Evolutionary conservation across 2,329 filamentous ascomycete genomes (phyloP).

Genomic region (Trichoderma semiorbis): DNA sequence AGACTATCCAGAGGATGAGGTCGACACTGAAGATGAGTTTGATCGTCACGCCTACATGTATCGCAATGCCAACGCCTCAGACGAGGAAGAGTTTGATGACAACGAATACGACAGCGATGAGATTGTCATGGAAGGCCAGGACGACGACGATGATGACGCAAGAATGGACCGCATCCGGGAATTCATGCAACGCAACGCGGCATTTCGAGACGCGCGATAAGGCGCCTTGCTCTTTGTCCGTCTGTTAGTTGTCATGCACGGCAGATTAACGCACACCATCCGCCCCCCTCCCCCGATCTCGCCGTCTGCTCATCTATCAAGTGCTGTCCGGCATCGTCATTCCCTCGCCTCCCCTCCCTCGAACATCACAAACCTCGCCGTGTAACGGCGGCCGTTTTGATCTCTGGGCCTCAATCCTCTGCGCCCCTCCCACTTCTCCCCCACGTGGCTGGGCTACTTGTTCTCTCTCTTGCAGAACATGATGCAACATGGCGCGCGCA

Average conservation of each 20-base stretch:
- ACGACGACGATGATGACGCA: constrained; percentile 35
- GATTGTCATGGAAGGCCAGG: constrained; percentile 35
- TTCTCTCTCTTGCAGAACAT: background rate
- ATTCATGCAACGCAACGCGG: constrained; percentile 35
- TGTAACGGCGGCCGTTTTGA: background rate
- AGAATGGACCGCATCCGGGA: constrained; percentile 38
- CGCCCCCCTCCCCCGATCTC: background rate
- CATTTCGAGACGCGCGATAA: constrained; percentile 15
- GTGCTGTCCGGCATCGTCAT: background rate
- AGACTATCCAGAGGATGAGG: constrained; percentile 78
- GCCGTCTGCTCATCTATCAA: background rate
- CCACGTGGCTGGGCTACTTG: constrained; percentile 1
- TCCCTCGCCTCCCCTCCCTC: background rate
- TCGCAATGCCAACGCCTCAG: constrained; percentile 51
- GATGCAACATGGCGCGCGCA: background rate
- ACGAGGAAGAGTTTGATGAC: constrained; percentile 52
- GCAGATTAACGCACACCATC: background rate
- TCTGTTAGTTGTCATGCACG: background rate
- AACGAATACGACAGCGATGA: constrained; percentile 37
- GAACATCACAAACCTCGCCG: background rate
- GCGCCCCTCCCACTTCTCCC: background rate
- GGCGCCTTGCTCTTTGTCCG: background rate
- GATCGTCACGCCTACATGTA: constrained; percentile 54
- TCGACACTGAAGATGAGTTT: constrained; percentile 60
- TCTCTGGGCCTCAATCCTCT: background rate